Conservation (phyloP, 1,284 basidiomycete genomes). For the Tilletia setariae region DNA sequence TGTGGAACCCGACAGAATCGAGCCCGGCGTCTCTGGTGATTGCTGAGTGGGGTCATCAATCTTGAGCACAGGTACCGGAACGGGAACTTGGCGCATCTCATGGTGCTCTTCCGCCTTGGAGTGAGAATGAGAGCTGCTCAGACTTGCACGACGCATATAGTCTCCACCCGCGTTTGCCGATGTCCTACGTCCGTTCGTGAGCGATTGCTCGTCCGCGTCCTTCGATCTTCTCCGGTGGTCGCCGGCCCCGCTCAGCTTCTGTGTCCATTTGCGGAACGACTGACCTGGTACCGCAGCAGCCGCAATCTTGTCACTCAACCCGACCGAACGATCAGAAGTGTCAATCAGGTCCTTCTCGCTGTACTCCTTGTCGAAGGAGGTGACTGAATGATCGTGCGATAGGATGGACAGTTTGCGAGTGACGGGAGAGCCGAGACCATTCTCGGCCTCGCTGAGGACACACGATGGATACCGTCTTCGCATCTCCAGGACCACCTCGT, state of each 20-base stretch:
- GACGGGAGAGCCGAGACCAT: constrained; percentile 21
- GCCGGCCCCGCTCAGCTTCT: constrained; percentile 12
- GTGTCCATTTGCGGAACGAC: constrained; percentile 20
- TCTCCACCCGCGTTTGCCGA: background rate
- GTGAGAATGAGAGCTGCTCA: constrained; percentile 3
- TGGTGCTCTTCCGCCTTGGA: constrained; percentile 27
- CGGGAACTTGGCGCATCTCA: constrained; percentile 34
- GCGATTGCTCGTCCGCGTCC: constrained; percentile 22
- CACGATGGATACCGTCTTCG: constrained; percentile 52
- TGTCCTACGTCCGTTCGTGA: constrained; percentile 15
- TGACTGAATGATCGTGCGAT: constrained; percentile 20
- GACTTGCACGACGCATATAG: background rate
- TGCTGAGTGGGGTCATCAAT: constrained; percentile 8
- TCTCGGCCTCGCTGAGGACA: constrained; percentile 41
- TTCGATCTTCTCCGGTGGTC: constrained; percentile 13
- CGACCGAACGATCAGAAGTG: background rate
- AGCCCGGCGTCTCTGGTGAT: background rate
- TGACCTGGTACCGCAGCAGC: background rate
- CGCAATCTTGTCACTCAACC: constrained; percentile 24
- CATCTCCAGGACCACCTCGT: constrained; percentile 54
- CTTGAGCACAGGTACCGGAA: constrained; percentile 21
- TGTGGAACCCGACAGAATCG: background rate
- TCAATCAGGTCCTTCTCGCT: constrained; percentile 27
- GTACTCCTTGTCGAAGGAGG: constrained; percentile 30
- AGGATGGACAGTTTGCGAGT: constrained; percentile 30